These are phyloP conservation scores for Polytrichum formosum DNA, from an alignment of 225 moss, liverwort and hornwort genomes.

Conservation along the genomic window DNA sequence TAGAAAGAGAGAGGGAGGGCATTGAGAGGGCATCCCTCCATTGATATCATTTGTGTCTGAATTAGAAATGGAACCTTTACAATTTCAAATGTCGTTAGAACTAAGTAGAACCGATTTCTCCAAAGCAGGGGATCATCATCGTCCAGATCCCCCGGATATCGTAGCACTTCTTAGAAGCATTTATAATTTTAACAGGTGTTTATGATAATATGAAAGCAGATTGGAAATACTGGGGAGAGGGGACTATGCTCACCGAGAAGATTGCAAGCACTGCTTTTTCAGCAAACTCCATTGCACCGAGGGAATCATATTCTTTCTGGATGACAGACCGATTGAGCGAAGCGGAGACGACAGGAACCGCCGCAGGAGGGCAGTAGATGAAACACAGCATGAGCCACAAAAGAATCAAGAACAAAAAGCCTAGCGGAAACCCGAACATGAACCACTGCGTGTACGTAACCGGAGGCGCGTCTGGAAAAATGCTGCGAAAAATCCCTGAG, in stretches of 20 bases:
- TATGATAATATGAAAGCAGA: too few relatives aligned
- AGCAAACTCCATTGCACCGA: slow-evolving; percentile 32
- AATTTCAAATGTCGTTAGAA: too few relatives aligned
- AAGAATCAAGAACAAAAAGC: slow-evolving; percentile 41
- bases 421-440: slow-evolving; percentile 60
- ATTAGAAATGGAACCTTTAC: too few relatives aligned
- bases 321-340: slow-evolving; percentile 37
- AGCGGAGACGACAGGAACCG: slow-evolving; percentile 31
- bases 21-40: too few relatives aligned
- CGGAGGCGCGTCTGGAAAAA: slow-evolving; percentile 60
- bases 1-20: too few relatives aligned
- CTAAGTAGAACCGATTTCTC: too few relatives aligned
- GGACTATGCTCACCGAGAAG: slow-evolving; percentile 23
- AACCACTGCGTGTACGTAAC: slow-evolving; percentile 78
- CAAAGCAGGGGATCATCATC: too few relatives aligned
- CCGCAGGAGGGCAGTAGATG: slow-evolving; percentile 47
- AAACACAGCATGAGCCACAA: slow-evolving; percentile 73
- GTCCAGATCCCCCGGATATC: too few relatives aligned
- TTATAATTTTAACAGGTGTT: too few relatives aligned
- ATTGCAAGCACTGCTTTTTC: slow-evolving; percentile 45
- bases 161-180: too few relatives aligned
- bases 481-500: slow-evolving; percentile 59
- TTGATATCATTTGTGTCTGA: too few relatives aligned
- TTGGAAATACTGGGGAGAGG: too few relatives aligned
- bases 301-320: slow-evolving; percentile 37